A percentile compares a stretch with the other conserved stretches of the same genome.
phyloP scores from a whole-genome alignment of 768 basidiomycete genomes.

The Amanita subjunquillea region DNA sequence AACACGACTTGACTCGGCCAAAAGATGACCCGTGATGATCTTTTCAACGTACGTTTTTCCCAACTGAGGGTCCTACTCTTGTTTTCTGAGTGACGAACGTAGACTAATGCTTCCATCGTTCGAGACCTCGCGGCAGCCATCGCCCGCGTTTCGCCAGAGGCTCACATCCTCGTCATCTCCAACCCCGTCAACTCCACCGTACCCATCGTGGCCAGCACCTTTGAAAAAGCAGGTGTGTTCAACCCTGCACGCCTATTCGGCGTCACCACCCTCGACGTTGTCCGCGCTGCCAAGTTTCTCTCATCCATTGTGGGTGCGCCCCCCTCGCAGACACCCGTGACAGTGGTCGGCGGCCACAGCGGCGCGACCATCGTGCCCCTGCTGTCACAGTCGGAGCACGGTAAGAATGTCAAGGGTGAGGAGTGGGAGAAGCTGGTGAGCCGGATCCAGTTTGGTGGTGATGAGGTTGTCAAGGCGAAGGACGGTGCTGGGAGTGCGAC shows the following conservation, averaged over 20 bases:
- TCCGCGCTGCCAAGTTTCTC: slow-evolving; percentile 90
- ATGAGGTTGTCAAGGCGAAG: slow-evolving; percentile 98
- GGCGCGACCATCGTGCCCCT: slow-evolving; percentile 97
- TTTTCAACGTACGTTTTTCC: slow-evolving; percentile 72
- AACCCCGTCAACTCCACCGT: slow-evolving; percentile 99
- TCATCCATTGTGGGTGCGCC: slow-evolving; percentile 53
- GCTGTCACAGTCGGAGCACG: slow-evolving; percentile 70
- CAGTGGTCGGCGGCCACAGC: slow-evolving; percentile 93
- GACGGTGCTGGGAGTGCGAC: slow-evolving; percentile 92
- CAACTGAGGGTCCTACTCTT: neutral
- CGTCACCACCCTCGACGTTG: slow-evolving; percentile 97
- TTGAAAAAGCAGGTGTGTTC: slow-evolving; percentile 88
- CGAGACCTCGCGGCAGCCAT: slow-evolving; percentile 89
- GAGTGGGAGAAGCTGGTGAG: slow-evolving; percentile 70
- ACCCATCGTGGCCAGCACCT: slow-evolving; percentile 88
- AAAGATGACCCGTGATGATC: slow-evolving; percentile 94
- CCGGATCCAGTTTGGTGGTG: slow-evolving; percentile 96
- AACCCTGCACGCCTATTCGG: slow-evolving; percentile 87
- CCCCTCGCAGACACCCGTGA: slow-evolving; percentile 60
- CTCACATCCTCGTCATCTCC: slow-evolving; percentile 94
- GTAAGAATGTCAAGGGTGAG: slow-evolving; percentile 68
- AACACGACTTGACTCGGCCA: neutral
- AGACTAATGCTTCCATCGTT: slow-evolving; percentile 98
- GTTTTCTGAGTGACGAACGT: neutral
- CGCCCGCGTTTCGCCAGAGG: slow-evolving; percentile 77